Base-by-base conservation (phyloP, 148 eudicot species). In the Fagopyrum esculentum region DNA sequence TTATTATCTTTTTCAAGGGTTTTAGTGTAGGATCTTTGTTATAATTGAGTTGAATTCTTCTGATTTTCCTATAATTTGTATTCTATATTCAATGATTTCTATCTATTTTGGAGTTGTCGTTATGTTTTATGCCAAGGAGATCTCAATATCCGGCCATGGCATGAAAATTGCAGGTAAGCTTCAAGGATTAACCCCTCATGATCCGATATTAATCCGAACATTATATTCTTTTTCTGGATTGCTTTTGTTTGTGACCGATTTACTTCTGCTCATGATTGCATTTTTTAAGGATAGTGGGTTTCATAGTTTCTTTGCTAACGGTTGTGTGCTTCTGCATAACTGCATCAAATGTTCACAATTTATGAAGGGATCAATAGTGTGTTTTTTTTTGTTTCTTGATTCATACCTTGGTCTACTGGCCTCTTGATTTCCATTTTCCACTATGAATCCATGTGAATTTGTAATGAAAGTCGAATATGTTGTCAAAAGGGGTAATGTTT, bases 181-280 rank as follows among this genome's bases (percentile, higher is more conserved):
- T 54, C 82, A 85, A 71, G 97, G 97, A 26, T 93, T 97, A 13
- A 91, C 98, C 8, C 88, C 95, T 5, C 91, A 89, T 26, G 97
- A 93, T 75, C 89, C 89, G 78, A 81, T 89, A 35, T 75, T 89
- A 78, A 86, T 93, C 66, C 84, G 76, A 49, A 91, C 88, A 8
- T 91, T 97, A 0, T 89, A 89, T 82, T 93, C 98, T 11, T 91
- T 93, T 79, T 89, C 97, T 22, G 98, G 98, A 56, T 78, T 93
- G 82, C 97, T 91, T 75, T 70, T 93, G 68, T 88, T 89, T 77
- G 89, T 81, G 2, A 86, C 91, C 79, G 98, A 97, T 43, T 83
- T 93, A 52, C 83, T 93, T 30, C 55, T 93, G 79, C 87, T 93
- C 73, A 93, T 93, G 98, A 94, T 91, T 74, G 91, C 98, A 50